Evolutionary conservation across 140 eudicot genomes (phyloP).

Genomic region (Erigeron philadelphicus): DNA sequence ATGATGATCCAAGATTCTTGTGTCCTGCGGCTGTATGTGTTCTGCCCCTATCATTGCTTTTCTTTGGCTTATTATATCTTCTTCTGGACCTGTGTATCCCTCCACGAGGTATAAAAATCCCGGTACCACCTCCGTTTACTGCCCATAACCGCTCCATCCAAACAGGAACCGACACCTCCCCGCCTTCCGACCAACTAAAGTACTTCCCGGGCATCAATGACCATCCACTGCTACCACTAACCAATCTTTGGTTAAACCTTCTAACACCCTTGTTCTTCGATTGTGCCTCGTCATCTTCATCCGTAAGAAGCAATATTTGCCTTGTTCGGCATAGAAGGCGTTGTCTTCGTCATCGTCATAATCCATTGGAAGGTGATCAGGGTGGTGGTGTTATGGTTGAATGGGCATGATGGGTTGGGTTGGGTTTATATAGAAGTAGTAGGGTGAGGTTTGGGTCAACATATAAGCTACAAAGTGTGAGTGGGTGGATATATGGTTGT

Average conservation of each 20-base stretch:
- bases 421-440: constrained; percentile 22
- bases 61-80: constrained; percentile 26
- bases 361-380: constrained; percentile 21
- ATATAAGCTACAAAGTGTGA: constrained; percentile 17
- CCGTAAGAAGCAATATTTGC: constrained; percentile 33
- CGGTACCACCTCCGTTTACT: constrained; percentile 32
- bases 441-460: constrained; percentile 31
- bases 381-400: neutral
- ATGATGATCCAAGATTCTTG: constrained; percentile 31
- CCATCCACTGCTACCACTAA: neutral
- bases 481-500: constrained; percentile 14
- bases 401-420: neutral
- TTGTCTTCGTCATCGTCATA: constrained; percentile 20
- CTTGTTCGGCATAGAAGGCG: constrained; percentile 32
- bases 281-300: constrained; percentile 20
- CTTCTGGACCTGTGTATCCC: constrained; percentile 20
- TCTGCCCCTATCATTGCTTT: constrained; percentile 23
- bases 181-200: constrained; percentile 29
- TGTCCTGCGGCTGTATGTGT: constrained; percentile 22
- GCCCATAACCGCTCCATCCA: constrained; percentile 41
- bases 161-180: constrained; percentile 27
- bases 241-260: constrained; percentile 4
- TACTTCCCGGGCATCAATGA: constrained; percentile 20
- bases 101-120: constrained; percentile 38
- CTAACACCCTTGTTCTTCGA: neutral